Percentiles rank a stretch among this genome's conserved stretches.
phyloP scores from a whole-genome alignment of 768 basidiomycete species.

The Amanita inopinata region DNA sequence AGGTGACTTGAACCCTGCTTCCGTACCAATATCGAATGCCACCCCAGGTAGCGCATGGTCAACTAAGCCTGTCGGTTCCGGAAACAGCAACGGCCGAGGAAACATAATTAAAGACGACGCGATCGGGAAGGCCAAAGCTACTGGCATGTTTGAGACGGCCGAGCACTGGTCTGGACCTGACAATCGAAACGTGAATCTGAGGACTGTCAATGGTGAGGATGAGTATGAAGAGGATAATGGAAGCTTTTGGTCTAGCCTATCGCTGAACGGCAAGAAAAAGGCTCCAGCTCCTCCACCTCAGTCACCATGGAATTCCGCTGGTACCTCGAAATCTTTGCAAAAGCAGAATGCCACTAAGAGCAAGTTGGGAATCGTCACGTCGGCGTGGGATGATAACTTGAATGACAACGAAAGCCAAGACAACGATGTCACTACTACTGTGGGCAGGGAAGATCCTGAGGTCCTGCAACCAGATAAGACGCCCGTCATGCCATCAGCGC shows the following conservation, averaged over 20 bases:
- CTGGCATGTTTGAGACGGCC: not conserved
- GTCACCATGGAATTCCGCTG: constrained; percentile 5
- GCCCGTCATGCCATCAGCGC: constrained; percentile 2
- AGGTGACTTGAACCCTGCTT: not conserved
- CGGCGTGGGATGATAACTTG: constrained; percentile 6
- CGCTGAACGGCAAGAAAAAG: constrained; percentile 4
- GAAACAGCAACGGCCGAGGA: not conserved
- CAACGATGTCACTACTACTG: not conserved
- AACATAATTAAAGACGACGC: not conserved
- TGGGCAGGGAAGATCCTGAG: not conserved
- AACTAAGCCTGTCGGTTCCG: not conserved
- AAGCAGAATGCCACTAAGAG: constrained; percentile 2
- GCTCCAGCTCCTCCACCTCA: not conserved
- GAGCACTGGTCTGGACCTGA: not conserved
- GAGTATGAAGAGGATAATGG: constrained; percentile 6
- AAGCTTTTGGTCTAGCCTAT: not conserved
- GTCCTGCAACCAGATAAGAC: constrained; percentile 2
- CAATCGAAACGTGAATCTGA: not conserved
- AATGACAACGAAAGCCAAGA: not conserved
- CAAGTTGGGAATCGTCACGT: constrained; percentile 8
- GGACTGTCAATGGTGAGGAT: constrained; percentile 4
- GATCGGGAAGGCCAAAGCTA: not conserved
- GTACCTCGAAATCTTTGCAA: not conserved
- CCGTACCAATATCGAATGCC: not conserved
- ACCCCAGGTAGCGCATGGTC: constrained; percentile 2